phyloP scores from a whole-genome alignment of 2,329 filamentous ascomycete genomes.

The Xylaria sp. region DNA sequence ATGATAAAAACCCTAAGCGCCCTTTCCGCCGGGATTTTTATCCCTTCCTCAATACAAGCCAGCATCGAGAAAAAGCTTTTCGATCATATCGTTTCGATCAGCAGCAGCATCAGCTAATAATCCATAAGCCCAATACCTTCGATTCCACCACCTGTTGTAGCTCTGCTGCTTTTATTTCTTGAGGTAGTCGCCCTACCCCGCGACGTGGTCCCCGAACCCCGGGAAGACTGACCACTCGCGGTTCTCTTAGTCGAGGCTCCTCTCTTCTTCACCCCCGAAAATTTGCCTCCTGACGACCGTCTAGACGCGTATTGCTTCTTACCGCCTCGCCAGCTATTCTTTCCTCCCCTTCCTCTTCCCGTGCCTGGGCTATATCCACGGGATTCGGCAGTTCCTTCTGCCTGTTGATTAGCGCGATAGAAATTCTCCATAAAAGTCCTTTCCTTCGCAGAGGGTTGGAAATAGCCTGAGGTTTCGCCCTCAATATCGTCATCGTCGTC shows the following conservation, averaged over 20 bases:
- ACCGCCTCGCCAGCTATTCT: conserved; percentile 39
- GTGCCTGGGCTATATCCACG: conserved; percentile 39
- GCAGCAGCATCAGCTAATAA: conserved; percentile 36
- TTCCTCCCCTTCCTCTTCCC: conserved; percentile 40
- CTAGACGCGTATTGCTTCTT: conserved; percentile 40
- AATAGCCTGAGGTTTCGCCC: conserved; percentile 61
- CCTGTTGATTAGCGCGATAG: conserved; percentile 34
- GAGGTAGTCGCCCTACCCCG: conserved; percentile 19
- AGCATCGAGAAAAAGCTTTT: background rate
- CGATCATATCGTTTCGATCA: background rate
- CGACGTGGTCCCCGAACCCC: conserved; percentile 23
- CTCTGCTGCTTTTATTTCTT: conserved; percentile 29
- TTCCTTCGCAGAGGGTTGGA: conserved; percentile 48
- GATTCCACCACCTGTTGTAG: conserved; percentile 41
- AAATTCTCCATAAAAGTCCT: conserved; percentile 49
- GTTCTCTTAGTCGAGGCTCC: conserved; percentile 27
- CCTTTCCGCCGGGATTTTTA: background rate
- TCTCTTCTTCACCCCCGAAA: conserved; percentile 41
- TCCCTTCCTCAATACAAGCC: background rate
- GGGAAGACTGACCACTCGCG: conserved; percentile 33
- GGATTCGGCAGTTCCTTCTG: conserved; percentile 35
- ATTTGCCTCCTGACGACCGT: conserved; percentile 36
- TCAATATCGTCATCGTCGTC: conserved; percentile 37
- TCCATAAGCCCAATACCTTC: conserved; percentile 49
- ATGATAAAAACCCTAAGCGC: conserved; percentile 7